A percentile compares a stretch with the other conserved stretches of the same genome.
Conservation (phyloP, 495 filamentous ascomycete species). For the Haplographium delicatum region DNA sequence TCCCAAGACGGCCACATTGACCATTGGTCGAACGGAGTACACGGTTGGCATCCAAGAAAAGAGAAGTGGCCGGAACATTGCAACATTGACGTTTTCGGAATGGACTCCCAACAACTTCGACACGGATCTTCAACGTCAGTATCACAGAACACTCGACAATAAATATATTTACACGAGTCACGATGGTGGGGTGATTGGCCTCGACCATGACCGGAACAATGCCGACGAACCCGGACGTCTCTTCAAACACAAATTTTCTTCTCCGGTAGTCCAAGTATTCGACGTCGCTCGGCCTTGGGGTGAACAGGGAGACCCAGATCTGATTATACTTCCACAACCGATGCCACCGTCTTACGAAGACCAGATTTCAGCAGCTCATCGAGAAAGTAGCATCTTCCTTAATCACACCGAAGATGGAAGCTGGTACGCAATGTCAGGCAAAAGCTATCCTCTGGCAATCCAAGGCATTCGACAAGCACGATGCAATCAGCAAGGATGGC, state of each 20-base stretch:
- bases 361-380: constrained; percentile 44
- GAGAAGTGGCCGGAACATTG: constrained; percentile 71
- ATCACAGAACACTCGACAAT: constrained; percentile 72
- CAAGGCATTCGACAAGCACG: constrained; percentile 60
- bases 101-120: constrained; percentile 94
- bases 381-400: constrained; percentile 69
- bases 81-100: constrained; percentile 88
- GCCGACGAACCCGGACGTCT: constrained; percentile 26
- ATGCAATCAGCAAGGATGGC: constrained; percentile 57
- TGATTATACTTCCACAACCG: constrained; percentile 85
- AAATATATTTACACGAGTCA: constrained; percentile 84
- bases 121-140: constrained; percentile 78
- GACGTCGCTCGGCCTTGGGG: constrained; percentile 74
- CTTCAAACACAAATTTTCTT: constrained; percentile 61
- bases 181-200: constrained; percentile 80
- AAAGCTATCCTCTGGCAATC: constrained; percentile 77
- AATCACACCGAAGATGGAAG: constrained; percentile 79
- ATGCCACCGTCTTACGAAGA: constrained; percentile 56
- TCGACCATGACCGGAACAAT: constrained; percentile 54
- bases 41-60: constrained; percentile 75
- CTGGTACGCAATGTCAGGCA: constrained; percentile 93
- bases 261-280: constrained; percentile 85
- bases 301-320: constrained; percentile 50
- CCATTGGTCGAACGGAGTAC: constrained; percentile 81
- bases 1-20: constrained; percentile 63